Base-by-base conservation (phyloP, 441 rosid species). In the Dalechampia spathulata region DNA sequence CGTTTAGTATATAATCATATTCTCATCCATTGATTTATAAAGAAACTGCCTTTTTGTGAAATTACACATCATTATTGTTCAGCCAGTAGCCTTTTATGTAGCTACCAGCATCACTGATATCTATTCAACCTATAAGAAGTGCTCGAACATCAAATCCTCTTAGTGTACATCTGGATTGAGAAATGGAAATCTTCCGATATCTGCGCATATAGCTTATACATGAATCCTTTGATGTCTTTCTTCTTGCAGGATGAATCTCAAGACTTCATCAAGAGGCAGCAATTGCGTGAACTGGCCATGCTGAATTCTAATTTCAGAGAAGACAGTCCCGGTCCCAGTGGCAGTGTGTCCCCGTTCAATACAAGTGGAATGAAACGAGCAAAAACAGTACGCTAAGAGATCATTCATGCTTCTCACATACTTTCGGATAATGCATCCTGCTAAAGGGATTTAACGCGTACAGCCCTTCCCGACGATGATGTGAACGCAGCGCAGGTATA, bases 341-440 rank as follows among this genome's bases (percentile, higher is more conserved):
- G 90, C 28, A 87, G 90, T 28, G 70, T 86, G 52, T 88, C 98
- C 32, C 96, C 96, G 9, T 92, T 92, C 83, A 92, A 83, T 61
- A 82, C 96, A 19, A 85, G 89, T 45, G 85, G 96, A 58, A 85
- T 90, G 90, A 92, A 92, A 74, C 96, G 98, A 17, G 93, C 95
- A 1, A 92, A 92, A 72, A 88, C 93, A 5, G 95, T 93, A 37
- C 82, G 90, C 73, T 91, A 74, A 79, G 48, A 67, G 49, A 26
- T 52, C 21, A 49, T 47, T 8, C 41, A 5, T 17, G 20, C 23
- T 30, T 43, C 14, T n/a, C 45, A 41, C 8, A 17, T 19, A 13
- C 65, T 51, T 63, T 12, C 1, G 9, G 2, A 64, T 22, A 47
- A 47, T 57, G 60, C 25, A 52, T 58, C 63, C 53, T 62, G 66